These are phyloP conservation scores for Apiotrichum domesticum DNA, from an alignment of 1,284 basidiomycete genomes.

Conservation along the genomic window DNA sequence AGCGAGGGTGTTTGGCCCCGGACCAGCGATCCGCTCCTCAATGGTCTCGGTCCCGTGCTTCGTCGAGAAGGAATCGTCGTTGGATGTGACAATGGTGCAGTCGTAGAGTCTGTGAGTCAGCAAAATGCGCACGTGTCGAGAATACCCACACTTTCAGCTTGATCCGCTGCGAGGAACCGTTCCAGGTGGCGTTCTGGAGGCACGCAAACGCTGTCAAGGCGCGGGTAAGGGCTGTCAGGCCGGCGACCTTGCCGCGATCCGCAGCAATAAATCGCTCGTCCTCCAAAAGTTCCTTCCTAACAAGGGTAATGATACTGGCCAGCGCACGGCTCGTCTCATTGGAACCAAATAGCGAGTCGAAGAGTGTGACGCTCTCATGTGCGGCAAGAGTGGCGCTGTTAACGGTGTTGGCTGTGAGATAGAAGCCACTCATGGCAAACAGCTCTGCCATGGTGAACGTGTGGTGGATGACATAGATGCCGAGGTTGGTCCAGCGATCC, in stretches of 20 bases:
- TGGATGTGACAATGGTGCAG: slow-evolving; percentile 47
- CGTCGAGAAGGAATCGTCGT: slow-evolving; percentile 24
- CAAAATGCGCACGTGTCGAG: not conserved
- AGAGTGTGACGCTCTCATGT: slow-evolving; percentile 50
- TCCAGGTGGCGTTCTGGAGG: slow-evolving; percentile 50
- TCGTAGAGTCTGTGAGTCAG: slow-evolving; percentile 44
- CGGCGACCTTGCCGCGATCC: slow-evolving; percentile 36
- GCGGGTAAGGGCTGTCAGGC: slow-evolving; percentile 49
- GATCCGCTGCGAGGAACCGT: slow-evolving; percentile 38
- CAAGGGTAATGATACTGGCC: slow-evolving; percentile 50
- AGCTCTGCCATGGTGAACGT: slow-evolving; percentile 52
- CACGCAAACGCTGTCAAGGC: slow-evolving; percentile 53
- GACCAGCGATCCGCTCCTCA: not conserved
- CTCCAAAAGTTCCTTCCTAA: slow-evolving; percentile 47
- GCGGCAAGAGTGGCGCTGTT: slow-evolving; percentile 46
- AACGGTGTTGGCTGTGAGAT: slow-evolving; percentile 46
- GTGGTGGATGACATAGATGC: slow-evolving; percentile 52
- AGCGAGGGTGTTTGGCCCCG: slow-evolving; percentile 2
- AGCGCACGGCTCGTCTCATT: slow-evolving; percentile 52
- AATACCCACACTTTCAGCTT: slow-evolving; percentile 46
- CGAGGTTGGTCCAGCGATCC: slow-evolving; percentile 51
- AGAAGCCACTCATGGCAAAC: slow-evolving; percentile 51
- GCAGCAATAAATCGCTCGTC: slow-evolving; percentile 41
- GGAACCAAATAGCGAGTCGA: slow-evolving; percentile 52
- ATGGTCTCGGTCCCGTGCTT: not conserved